A percentile compares a stretch with the other conserved stretches of the same genome.
phyloP scores from a whole-genome alignment of 1,139 yeast species.

The Lodderomyces jiufengensis region DNA sequence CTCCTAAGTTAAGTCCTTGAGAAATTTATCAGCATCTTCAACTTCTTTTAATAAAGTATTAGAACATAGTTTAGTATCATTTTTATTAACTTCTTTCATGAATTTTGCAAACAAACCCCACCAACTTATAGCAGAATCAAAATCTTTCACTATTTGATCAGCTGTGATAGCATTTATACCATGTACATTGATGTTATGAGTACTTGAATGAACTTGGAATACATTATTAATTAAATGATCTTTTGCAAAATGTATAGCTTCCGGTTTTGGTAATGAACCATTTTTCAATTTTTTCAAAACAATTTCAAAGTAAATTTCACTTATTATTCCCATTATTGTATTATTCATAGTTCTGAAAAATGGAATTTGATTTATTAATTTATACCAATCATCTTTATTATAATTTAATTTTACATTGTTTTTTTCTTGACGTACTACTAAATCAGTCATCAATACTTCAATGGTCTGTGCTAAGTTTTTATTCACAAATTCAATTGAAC shows the following conservation, averaged over 20 bases:
- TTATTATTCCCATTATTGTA: constrained; percentile 42
- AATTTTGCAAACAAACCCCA: constrained; percentile 42
- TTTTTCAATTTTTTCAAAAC: constrained; percentile 29
- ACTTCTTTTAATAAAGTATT: constrained; percentile 33
- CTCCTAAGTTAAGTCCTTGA: constrained; percentile 23
- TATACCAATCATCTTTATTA: constrained; percentile 53
- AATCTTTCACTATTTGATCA: constrained; percentile 38
- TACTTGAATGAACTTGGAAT: constrained; percentile 36
- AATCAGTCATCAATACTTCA: constrained; percentile 51
- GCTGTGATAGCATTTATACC: constrained; percentile 40
- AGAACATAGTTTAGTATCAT: constrained; percentile 32
- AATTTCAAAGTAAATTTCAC: constrained; percentile 41
- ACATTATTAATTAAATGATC: constrained; percentile 38
- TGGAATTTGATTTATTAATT: constrained; percentile 56
- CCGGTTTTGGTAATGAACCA: constrained; percentile 16
- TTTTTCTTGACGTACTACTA: constrained; percentile 54
- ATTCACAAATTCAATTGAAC: constrained; percentile 56
- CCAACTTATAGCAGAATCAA: constrained; percentile 36
- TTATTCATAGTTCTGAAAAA: constrained; percentile 48
- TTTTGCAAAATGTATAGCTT: constrained; percentile 26
- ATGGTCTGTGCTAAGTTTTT: constrained; percentile 51
- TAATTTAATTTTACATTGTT: constrained; percentile 33
- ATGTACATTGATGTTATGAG: constrained; percentile 42
- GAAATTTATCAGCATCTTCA: constrained; percentile 42
- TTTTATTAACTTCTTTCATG: constrained; percentile 31